These are phyloP conservation scores for Anastatica hierochuntica DNA, from an alignment of 345 rosid genomes.

Conservation along the genomic window DNA sequence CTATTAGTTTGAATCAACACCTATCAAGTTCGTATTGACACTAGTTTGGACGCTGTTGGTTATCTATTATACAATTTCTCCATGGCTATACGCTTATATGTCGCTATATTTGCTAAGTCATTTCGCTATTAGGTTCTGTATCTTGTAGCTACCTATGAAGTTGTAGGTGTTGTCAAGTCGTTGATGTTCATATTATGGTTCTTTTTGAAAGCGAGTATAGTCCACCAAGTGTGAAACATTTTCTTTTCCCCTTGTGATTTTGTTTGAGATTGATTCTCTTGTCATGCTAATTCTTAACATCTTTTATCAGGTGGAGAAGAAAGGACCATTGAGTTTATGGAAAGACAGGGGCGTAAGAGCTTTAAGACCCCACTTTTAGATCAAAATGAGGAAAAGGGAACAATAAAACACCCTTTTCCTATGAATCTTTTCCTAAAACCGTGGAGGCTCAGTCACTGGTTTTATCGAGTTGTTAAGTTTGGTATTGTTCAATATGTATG, in stretches of 20 bases:
- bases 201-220: background rate
- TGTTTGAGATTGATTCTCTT: background rate
- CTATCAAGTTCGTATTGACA: background rate
- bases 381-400: constrained; percentile 45
- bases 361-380: constrained; percentile 57
- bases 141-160: constrained; percentile 1
- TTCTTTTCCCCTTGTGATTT: background rate
- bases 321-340: constrained; percentile 81
- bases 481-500: constrained; percentile 99
- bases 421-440: constrained; percentile 69
- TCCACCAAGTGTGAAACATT: background rate
- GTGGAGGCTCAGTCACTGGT: constrained; percentile 93
- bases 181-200: constrained; percentile 2
- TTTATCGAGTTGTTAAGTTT: constrained; percentile 89
- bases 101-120: background rate
- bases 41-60: background rate
- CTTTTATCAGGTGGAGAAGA: constrained; percentile 71
- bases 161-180: background rate
- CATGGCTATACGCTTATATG: background rate
- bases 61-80: background rate
- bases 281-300: background rate
- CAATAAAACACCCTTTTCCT: constrained; percentile 79
- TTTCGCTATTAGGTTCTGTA: background rate
- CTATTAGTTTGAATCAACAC: too few species aligned
- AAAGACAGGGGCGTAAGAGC: constrained; percentile 69